These are phyloP conservation scores for Penicillium desertorum DNA, from an alignment of 495 filamentous ascomycete species.

Conservation along the genomic window DNA sequence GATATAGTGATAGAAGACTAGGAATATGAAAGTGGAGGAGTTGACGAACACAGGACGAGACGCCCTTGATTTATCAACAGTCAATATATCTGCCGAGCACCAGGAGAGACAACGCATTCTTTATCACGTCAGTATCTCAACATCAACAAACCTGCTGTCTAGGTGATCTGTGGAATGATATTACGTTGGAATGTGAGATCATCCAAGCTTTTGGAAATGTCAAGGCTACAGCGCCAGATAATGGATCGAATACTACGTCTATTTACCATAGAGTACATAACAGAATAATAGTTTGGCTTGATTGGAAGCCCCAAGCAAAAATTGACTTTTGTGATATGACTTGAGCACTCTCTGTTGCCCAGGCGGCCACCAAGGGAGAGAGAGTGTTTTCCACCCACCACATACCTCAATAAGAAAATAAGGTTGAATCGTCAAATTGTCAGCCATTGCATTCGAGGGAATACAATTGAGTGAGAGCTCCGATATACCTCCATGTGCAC, in stretches of 20 bases:
- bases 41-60: neutral
- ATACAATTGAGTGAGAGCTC: neutral
- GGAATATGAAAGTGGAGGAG: neutral
- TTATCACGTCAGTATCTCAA: neutral
- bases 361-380: neutral
- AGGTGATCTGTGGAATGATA: constrained; percentile 6
- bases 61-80: constrained; percentile 2
- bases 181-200: constrained; percentile 8
- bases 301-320: neutral
- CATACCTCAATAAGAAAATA: neutral
- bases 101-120: neutral
- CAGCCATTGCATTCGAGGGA: neutral
- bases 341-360: neutral
- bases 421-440: neutral
- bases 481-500: neutral
- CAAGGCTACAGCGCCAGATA: neutral
- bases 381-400: neutral
- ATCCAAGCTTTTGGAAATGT: neutral
- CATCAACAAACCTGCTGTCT: constrained; percentile 7
- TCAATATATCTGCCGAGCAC: neutral
- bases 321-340: neutral
- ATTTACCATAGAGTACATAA: neutral
- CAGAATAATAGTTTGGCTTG: neutral
- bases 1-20: neutral
- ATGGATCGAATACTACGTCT: neutral